Evolutionary conservation across 192 early-diverging fungal species (phyloP).

Genomic region (Allomyces javanicus): DNA sequence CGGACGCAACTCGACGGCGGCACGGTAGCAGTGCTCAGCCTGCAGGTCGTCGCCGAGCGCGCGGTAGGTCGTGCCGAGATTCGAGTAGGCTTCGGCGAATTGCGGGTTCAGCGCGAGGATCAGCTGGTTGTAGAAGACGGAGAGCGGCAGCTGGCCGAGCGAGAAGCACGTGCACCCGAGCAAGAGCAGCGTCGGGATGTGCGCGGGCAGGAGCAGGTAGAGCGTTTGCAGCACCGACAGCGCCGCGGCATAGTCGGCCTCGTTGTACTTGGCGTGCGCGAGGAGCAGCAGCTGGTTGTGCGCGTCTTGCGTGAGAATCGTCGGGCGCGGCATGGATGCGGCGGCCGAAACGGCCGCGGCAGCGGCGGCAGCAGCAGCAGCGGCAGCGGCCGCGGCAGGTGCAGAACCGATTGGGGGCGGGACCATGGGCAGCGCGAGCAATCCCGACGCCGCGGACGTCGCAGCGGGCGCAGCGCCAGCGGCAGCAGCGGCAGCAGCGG

Average conservation of each 20-base stretch:
- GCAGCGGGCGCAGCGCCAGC: slow-evolving; percentile 18
- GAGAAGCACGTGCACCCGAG: slow-evolving; percentile 77
- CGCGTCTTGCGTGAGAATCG: background rate
- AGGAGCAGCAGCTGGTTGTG: slow-evolving; percentile 5
- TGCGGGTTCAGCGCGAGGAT: slow-evolving; percentile 63
- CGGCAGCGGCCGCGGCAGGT: slow-evolving; percentile 28
- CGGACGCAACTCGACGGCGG: slow-evolving; percentile 59
- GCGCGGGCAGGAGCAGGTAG: slow-evolving; percentile 13
- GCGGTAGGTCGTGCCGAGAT: slow-evolving; percentile 73
- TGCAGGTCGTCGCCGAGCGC: slow-evolving; percentile 48
- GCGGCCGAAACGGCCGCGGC: slow-evolving; percentile 21
- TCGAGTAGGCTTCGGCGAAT: slow-evolving; percentile 80
- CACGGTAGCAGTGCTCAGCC: slow-evolving; percentile 70
- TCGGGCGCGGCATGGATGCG: slow-evolving; percentile 11
- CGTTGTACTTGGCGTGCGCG: slow-evolving; percentile 23
- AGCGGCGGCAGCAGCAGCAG: slow-evolving; percentile 29
- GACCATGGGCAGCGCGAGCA: slow-evolving; percentile 11
- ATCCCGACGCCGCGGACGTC: slow-evolving; percentile 8
- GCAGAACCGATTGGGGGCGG: slow-evolving; percentile 18
- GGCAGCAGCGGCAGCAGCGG: slow-evolving; percentile 12
- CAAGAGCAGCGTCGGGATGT: slow-evolving; percentile 66
- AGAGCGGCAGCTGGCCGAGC: slow-evolving; percentile 43
- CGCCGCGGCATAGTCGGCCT: slow-evolving; percentile 12
- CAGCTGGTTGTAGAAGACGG: slow-evolving; percentile 57
- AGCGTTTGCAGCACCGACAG: slow-evolving; percentile 17